Base-by-base conservation (phyloP, 345 rosid species). In the Aegle marmelos region DNA sequence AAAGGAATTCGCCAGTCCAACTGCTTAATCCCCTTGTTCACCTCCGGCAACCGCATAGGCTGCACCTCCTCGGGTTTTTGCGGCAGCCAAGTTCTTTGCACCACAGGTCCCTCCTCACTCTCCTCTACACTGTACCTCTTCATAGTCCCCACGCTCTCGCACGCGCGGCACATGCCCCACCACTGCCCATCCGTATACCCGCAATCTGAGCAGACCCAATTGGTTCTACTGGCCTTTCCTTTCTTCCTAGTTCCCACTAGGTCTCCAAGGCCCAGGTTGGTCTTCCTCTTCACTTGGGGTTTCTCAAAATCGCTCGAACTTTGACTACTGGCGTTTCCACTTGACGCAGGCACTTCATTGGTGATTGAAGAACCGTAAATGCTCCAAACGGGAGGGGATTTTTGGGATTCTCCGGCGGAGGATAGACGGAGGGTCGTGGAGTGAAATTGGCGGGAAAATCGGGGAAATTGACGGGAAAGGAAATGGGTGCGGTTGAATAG, bases 131-230 rank as follows among this genome's bases (percentile, higher is more conserved):
- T 54, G 70, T 92, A 90, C 76, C 82, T 85, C 81, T 85, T 86
- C 89, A 95, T 70, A 9, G 98, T 86, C 76, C 94, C 98, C 2
- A 81, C 88, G 31, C 34, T 56, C 3, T 79, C 54, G 39, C 99
- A 93, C 14, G 81, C 22, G 37, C 91, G 89, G 76, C 99, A 95
- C 68, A 75, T 72, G 2, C 98, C 99, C 99, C 99, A 92, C 99
- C 99, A 95, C 81, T 95, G 97, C 10, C 92, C 97, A 0, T 90
- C 91, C 9, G 89, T 45, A 59, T 83, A 60, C n/a, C 98, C 99
- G 69, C 99, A 95, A 58, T 72, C 68, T n/a, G 83, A 80, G 73
- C 97, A 95, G 60, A 95, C 99, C 90, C 92, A 95, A 54, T 54
- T 73, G 28, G 54, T 69, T 72, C 79, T 89, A 60, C 27, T 76